Percentiles rank a stretch among this genome's conserved stretches.
Conservation (phyloP, 2,329 filamentous ascomycete genomes). For the Cryphonectria nitschkei region DNA sequence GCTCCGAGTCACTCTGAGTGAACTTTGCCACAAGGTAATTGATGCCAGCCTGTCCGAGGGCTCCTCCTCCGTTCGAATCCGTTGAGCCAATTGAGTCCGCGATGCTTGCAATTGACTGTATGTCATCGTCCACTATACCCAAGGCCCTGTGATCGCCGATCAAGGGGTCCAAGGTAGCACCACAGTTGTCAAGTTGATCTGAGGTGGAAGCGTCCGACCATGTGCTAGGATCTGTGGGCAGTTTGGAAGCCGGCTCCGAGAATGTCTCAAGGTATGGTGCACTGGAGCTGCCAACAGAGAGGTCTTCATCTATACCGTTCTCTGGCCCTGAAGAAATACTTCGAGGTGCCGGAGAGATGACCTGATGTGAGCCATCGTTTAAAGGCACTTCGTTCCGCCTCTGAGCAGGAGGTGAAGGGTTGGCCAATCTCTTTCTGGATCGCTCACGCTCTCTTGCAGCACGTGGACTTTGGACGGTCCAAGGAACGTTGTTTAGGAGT, state of each 20-base stretch:
- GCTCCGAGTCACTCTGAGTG: background rate
- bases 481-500: too few species aligned
- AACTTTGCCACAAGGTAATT: background rate
- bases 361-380: too few species aligned
- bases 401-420: too few species aligned
- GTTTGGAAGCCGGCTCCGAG: too few species aligned
- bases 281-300: background rate
- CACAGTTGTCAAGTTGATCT: background rate
- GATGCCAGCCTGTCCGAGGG: background rate
- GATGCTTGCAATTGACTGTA: background rate
- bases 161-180: background rate
- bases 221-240: background rate
- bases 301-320: background rate
- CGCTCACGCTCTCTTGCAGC: too few species aligned
- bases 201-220: background rate
- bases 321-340: too few species aligned
- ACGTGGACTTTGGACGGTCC: too few species aligned
- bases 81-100: background rate
- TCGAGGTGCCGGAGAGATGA: too few species aligned
- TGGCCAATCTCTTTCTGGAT: too few species aligned
- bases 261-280: too few species aligned
- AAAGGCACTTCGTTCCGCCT: too few species aligned
- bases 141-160: background rate
- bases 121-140: too few species aligned
- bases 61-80: background rate